Conservation (phyloP, 495 filamentous ascomycete species). For the Hyphodiscus hymeniophilus region DNA sequence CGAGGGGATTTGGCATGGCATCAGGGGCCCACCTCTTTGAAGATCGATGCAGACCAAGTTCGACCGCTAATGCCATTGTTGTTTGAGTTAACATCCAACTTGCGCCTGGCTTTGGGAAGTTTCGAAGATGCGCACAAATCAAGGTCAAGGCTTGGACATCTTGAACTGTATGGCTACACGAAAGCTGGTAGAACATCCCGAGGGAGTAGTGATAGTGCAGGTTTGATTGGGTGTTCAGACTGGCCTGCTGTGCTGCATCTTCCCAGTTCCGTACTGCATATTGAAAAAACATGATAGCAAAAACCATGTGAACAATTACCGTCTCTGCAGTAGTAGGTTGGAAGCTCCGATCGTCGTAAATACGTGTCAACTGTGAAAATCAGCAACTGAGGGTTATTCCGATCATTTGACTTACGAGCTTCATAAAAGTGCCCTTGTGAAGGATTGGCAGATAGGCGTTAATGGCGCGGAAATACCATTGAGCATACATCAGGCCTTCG, state of each 20-base stretch:
- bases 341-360: conserved; percentile 56
- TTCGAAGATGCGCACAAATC: conserved; percentile 60
- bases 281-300: conserved; percentile 70
- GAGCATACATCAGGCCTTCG: conserved; percentile 53
- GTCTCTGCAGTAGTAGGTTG: conserved; percentile 52
- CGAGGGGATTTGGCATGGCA: conserved; percentile 43
- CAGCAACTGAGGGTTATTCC: conserved; percentile 1
- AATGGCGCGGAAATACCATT: conserved; percentile 65
- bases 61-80: conserved; percentile 56
- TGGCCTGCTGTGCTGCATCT: conserved; percentile 38
- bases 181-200: conserved; percentile 54
- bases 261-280: conserved; percentile 55
- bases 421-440: conserved; percentile 61
- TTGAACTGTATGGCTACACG: conserved; percentile 47
- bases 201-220: conserved; percentile 69
- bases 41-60: conserved; percentile 65
- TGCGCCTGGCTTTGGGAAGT: conserved; percentile 71
- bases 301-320: conserved; percentile 69
- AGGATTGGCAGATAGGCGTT: conserved; percentile 66
- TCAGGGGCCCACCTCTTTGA: conserved; percentile 50
- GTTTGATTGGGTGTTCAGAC: conserved; percentile 54
- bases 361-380: conserved; percentile 40
- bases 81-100: conserved; percentile 54
- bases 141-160: conserved; percentile 64
- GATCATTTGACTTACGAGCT: conserved; percentile 43